Base-by-base conservation (phyloP, 352 stramenopile genomes). In the Blastocystis sp. region DNA sequence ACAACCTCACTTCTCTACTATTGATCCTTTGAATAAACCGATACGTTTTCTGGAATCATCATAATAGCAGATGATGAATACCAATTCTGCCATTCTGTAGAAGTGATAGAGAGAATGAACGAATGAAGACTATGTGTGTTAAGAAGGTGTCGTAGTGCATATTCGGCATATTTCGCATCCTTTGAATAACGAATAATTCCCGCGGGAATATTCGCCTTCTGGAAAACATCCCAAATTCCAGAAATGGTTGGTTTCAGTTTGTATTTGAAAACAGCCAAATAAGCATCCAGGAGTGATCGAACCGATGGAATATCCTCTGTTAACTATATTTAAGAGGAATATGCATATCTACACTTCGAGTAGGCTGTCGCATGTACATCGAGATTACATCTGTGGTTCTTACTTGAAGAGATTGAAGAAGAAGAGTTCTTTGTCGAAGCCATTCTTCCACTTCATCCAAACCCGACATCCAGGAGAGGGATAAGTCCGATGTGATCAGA, bases 361-460 rank as follows among this genome's bases (percentile, higher is more conserved):
- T 39, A 16, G 46, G 71, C 51, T 83, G 43, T 3, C 7, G 14
- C 16, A 83, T 32, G 39, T 65, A 83, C 7, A 9, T 21, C 0
- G 9, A 19, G 43, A 83, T 57, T n/a, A 83, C 32, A 29, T 32
- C 16, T 9, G 6, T 27, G 16, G 46, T 65, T 29, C 27, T 19
- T 11, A n/a, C 9, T 4, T 19, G 49, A 7, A 83, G 46, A 0
- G 5, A 54, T 16, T 39, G 42, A 39, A 83, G 54, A 16, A 83
- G 54, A n/a, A 83, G 39, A 21, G 71, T 52, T 9, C 71, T 43
- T 14, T 65, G 42, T n/a, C 71, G 71, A 46, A 83, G 71, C 49
- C 52, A 63, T n/a, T 83, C 71, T 56, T 83, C 71, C 12, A 83
- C 71, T 21, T 83, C 71, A 54, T 83, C 71, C 46, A 83, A 42